Percentiles rank a stretch among this genome's conserved stretches.
phyloP scores from a whole-genome alignment of 331 rosid species.

The Malus hybrid region DNA sequence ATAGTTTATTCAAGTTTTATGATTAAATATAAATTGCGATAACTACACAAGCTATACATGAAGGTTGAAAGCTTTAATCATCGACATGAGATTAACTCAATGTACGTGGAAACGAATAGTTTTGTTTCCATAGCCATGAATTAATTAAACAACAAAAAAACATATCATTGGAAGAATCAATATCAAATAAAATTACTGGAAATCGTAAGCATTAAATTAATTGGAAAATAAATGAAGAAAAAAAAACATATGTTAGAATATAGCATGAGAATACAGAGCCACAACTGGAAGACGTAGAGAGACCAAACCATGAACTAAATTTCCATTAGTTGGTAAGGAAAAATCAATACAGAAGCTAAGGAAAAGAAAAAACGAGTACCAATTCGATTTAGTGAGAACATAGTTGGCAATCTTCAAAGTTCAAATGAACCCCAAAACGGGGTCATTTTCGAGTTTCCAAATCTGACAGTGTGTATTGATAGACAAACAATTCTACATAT shows the following conservation, averaged over 20 bases:
- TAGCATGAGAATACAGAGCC: neutral
- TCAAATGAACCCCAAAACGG: neutral
- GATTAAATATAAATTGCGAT: neutral
- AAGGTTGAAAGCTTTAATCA: neutral
- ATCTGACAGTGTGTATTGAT: neutral
- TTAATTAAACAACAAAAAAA: neutral
- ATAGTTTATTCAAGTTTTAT: neutral
- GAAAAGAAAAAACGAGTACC: neutral
- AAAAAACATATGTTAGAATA: no score
- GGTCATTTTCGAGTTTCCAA: constrained; percentile 6
- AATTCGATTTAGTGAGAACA: neutral
- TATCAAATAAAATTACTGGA: no score
- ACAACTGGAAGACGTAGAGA: neutral
- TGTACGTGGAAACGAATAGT: neutral
- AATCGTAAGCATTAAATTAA: no score
- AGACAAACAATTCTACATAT: neutral
- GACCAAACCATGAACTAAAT: neutral
- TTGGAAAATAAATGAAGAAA: no score
- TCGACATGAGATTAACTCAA: neutral
- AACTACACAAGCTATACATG: neutral
- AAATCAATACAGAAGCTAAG: neutral
- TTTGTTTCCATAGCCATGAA: neutral
- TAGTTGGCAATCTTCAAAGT: neutral
- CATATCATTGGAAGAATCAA: neutral
- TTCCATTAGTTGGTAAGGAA: neutral